Percentiles rank a stretch among this genome's conserved stretches.
phyloP scores from a whole-genome alignment of 2,329 filamentous ascomycete genomes.

The Dothidotthia symphoricarpi region DNA sequence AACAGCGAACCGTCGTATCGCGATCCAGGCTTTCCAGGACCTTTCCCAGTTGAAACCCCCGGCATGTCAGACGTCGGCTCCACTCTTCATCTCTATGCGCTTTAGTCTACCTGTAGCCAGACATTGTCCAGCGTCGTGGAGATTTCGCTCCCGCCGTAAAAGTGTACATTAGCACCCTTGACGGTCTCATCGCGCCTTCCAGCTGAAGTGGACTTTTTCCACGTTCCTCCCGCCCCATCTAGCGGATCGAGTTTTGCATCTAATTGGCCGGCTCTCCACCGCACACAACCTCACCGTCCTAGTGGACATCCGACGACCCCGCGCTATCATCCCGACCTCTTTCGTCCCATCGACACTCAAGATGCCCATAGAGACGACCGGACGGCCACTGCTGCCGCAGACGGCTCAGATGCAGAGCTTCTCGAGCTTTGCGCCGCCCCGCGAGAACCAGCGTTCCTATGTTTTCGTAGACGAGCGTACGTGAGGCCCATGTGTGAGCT shows the following conservation, averaged over 20 bases:
- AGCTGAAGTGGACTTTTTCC: conserved; percentile 13
- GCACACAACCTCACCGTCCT: conserved; percentile 26
- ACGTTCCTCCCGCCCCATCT: conserved; percentile 14
- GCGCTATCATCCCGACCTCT: conserved; percentile 19
- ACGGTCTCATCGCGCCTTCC: conserved; percentile 17
- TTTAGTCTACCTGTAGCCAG: conserved; percentile 40
- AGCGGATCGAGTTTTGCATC: conserved; percentile 24
- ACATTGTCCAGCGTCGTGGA: conserved; percentile 36
- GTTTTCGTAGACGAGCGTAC: conserved; percentile 89
- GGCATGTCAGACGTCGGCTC: conserved; percentile 36
- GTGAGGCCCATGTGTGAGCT: too few relatives aligned
- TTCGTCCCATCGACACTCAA: conserved; percentile 8
- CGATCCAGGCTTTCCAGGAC: conserved; percentile 14
- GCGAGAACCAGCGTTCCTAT: conserved; percentile 80
- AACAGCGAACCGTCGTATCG: conserved; percentile 11
- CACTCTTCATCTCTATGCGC: conserved; percentile 38
- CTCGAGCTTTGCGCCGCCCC: conserved; percentile 66
- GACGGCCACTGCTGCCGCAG: conserved; percentile 64
- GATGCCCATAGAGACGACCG: conserved; percentile 64
- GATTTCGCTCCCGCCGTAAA: conserved; percentile 32
- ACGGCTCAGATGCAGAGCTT: conserved; percentile 71
- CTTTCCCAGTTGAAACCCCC: conserved; percentile 21
- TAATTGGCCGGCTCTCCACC: conserved; percentile 30
- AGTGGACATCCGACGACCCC: conserved; percentile 35
- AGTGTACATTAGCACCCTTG: conserved; percentile 28